Evolutionary conservation across 768 basidiomycete species (phyloP), one percentile per base, ranked within the genome.

Genomic region (Flagelloscypha sp.): DNA sequence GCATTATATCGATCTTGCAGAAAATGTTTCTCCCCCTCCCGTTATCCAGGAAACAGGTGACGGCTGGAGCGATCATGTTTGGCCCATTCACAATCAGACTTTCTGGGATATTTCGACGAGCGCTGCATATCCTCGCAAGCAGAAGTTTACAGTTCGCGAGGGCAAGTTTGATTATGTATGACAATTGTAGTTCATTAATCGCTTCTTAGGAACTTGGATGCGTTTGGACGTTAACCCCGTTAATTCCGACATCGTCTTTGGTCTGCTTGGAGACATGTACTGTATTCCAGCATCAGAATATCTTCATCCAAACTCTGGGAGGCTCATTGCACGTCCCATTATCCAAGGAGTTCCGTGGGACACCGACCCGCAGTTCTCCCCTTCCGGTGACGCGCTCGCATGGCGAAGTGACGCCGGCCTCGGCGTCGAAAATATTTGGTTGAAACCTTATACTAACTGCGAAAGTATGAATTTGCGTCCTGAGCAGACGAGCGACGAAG

Each of bases 101-200:
- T 63, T 65, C 24, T 85, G 81, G 80, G 82, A 84, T 48, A 84
- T 84, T 41, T 83, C 81, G 15, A 82, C 79, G 15, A 76, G 83
- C 58, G 83, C 72, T 45, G 65, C 72, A 13, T 72, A 74, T 54
- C 75, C 79, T 1, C 74, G 81, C n/a, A 57, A 55, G n/a, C 59
- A 83, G 21, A 66, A 72, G 37, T 85, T 77, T 50, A 74, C 81
- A 37, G 81, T 84, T 10, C 61, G 67, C 25, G 78, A 84, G 48
- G 83, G 82, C 5, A 3, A n/a, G n/a, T n/a, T n/a, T n/a, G n/a
- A n/a, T n/a, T n/a, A n/a, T n/a, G n/a, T n/a, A n/a, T n/a, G n/a
- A n/a, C n/a, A n/a, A n/a, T n/a, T n/a, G n/a, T n/a, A n/a, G n/a
- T n/a, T n/a, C n/a, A n/a, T n/a, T n/a, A n/a, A n/a, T n/a, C n/a